Evolutionary conservation across 352 stramenopile genomes (phyloP).

Genomic region (Phytophthora sp.): DNA sequence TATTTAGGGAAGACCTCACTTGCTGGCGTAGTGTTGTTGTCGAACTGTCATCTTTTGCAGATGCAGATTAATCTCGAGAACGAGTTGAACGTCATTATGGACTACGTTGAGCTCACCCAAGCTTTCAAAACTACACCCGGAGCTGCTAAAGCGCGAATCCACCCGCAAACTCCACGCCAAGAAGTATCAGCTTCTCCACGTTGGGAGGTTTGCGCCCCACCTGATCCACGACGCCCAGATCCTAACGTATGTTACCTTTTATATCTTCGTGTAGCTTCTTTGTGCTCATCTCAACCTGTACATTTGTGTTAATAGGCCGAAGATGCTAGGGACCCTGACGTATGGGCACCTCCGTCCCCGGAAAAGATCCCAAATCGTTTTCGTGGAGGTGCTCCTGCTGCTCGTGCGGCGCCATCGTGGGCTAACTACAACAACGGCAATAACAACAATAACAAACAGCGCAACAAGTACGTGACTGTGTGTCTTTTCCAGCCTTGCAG

Average conservation of each 20-base stretch:
- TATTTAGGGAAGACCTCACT: slow-evolving; percentile 11
- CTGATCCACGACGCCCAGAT: slow-evolving; percentile 26
- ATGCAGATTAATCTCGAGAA: slow-evolving; percentile 87
- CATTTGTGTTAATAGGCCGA: slow-evolving; percentile 24
- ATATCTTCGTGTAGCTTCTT: too few species aligned
- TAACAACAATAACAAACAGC: slow-evolving; percentile 42
- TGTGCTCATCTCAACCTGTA: slow-evolving; percentile 7
- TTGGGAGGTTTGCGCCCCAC: slow-evolving; percentile 62
- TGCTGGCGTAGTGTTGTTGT: not conserved
- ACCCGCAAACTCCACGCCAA: slow-evolving; percentile 32
- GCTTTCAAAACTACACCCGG: slow-evolving; percentile 63
- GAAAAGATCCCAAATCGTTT: slow-evolving; percentile 44
- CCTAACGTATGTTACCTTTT: too few species aligned
- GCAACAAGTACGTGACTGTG: slow-evolving; percentile 19
- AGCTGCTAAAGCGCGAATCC: slow-evolving; percentile 37
- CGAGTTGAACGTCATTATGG: slow-evolving; percentile 74
- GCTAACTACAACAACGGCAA: slow-evolving; percentile 58
- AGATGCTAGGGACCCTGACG: slow-evolving; percentile 59
- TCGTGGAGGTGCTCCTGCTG: slow-evolving; percentile 35
- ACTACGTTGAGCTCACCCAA: slow-evolving; percentile 81
- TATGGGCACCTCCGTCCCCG: slow-evolving; percentile 76
- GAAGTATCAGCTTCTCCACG: slow-evolving; percentile 38
- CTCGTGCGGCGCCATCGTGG: slow-evolving; percentile 56
- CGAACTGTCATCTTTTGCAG: slow-evolving; percentile 31
- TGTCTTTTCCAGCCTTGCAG: not conserved